A percentile compares a stretch with the other conserved stretches of the same genome.
Conservation (phyloP, 768 basidiomycete genomes). For the Trametes villosa region DNA sequence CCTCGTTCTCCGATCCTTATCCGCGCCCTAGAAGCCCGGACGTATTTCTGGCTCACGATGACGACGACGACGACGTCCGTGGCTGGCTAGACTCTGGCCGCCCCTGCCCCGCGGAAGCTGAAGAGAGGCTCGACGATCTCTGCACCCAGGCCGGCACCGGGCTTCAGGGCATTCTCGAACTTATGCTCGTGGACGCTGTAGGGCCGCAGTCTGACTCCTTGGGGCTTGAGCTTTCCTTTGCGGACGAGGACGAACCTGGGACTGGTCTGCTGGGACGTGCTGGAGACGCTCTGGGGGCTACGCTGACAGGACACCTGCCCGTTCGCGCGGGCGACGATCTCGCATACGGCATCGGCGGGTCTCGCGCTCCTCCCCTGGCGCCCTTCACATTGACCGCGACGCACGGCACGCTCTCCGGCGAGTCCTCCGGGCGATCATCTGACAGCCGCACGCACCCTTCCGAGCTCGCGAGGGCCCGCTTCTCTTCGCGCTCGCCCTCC, state of each 20-base stretch:
- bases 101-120: not conserved
- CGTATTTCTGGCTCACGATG: constrained; percentile 7
- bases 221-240: constrained; percentile 1
- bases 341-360: constrained; percentile 4
- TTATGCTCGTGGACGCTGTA: not conserved
- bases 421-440: constrained; percentile 3
- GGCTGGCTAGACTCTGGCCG: constrained; percentile 6
- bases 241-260: not conserved
- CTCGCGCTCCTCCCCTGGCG: not conserved
- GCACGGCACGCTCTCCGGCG: not conserved
- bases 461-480: not conserved
- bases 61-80: constrained; percentile 12
- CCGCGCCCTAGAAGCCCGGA: constrained; percentile 1
- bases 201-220: not conserved
- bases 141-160: not conserved
- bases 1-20: not conserved
- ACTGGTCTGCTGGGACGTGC: not conserved
- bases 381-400: not conserved
- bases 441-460: constrained; percentile 2
- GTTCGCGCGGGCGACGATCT: constrained; percentile 17
- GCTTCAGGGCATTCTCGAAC: no score
- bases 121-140: not conserved
- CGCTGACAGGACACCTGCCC: constrained; percentile 4
- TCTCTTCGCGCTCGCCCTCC: not conserved
- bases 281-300: constrained; percentile 1